phyloP scores from a whole-genome alignment of 768 basidiomycete species.

The Boletellus sp. region DNA sequence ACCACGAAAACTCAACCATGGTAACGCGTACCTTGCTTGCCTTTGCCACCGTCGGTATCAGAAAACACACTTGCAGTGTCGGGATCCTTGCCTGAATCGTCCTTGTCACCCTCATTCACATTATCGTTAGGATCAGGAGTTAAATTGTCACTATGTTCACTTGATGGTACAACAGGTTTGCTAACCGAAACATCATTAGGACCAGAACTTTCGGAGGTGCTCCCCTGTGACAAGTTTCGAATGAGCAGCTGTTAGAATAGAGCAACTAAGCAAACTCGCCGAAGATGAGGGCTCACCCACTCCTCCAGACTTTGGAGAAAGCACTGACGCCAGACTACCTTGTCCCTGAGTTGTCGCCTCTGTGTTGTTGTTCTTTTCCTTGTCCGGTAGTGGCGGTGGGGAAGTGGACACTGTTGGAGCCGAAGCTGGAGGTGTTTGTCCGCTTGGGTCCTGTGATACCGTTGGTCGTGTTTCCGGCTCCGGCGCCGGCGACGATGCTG shows the following conservation, averaged over 20 bases:
- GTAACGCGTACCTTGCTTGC: conserved; percentile 14
- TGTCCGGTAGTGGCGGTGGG: conserved; percentile 4
- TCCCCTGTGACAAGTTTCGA: conserved; percentile 19
- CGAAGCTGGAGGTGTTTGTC: not conserved
- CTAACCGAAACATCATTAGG: conserved; percentile 15
- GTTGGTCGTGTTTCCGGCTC: not conserved
- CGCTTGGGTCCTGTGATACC: not conserved
- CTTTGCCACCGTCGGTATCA: conserved; percentile 17
- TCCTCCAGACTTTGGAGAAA: conserved; percentile 12
- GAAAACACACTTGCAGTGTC: conserved; percentile 13
- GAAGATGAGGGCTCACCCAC: conserved; percentile 32
- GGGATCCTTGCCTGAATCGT: conserved; percentile 26
- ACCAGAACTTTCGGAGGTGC: not conserved
- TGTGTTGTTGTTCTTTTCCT: conserved; percentile 8
- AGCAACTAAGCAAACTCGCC: conserved; percentile 23
- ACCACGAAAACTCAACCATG: not conserved
- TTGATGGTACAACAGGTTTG: conserved; percentile 27
- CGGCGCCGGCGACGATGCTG: not conserved
- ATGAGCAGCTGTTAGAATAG: conserved; percentile 32
- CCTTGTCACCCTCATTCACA: conserved; percentile 24
- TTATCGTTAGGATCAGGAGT: conserved; percentile 19
- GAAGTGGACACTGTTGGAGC: not conserved
- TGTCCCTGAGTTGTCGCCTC: not conserved
- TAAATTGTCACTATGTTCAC: conserved; percentile 24
- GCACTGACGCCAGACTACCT: not conserved